A percentile compares a stretch with the other conserved stretches of the same genome.
Conservation (phyloP, 306 rosid genomes). For the Neltuma alba region DNA sequence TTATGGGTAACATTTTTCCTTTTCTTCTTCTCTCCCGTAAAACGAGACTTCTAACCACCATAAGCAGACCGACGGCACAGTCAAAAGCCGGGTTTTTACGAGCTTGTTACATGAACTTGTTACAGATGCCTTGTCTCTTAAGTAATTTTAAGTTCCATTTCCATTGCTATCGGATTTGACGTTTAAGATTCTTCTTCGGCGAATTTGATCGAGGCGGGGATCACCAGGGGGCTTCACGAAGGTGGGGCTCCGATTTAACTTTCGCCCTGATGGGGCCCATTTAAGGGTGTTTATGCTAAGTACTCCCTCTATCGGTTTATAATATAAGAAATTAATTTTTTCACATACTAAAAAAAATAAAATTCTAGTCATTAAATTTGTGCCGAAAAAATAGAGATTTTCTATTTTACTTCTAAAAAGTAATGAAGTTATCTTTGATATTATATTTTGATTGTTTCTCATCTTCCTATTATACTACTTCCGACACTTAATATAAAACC, state of each 20-base stretch:
- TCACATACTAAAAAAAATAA: too few relatives aligned
- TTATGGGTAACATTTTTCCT: neutral
- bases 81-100: neutral
- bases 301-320: too few relatives aligned
- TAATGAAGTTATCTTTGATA: too few relatives aligned
- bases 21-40: neutral
- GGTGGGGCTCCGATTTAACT: neutral
- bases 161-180: neutral
- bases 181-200: neutral
- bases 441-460: too few relatives aligned
- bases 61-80: too few relatives aligned
- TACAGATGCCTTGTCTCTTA: neutral
- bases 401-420: too few relatives aligned
- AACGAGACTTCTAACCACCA: neutral
- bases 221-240: neutral
- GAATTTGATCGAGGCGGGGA: neutral
- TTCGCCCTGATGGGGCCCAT: neutral
- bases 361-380: too few relatives aligned
- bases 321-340: too few relatives aligned
- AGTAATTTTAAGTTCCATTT: neutral
- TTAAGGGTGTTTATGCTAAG: too few relatives aligned
- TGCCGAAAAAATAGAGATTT: too few relatives aligned
- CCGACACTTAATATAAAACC: too few relatives aligned
- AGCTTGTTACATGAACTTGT: neutral
- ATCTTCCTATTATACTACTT: too few relatives aligned